A percentile compares a stretch with the other conserved stretches of the same genome.
phyloP scores from a whole-genome alignment of 805 yeast genomes.

The Starmera dryadoides region DNA sequence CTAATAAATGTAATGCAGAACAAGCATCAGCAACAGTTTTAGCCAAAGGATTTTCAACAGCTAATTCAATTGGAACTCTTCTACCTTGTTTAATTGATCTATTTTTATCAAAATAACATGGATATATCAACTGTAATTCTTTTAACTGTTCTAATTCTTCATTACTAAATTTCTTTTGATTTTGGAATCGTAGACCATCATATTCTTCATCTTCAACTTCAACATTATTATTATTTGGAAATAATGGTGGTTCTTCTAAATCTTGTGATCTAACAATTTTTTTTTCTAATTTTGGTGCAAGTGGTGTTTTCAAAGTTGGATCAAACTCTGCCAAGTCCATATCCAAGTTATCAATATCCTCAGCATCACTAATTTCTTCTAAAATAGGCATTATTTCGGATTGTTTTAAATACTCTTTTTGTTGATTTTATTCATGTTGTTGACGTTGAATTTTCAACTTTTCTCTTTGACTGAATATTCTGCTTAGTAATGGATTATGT shows the following conservation, averaged over 20 bases:
- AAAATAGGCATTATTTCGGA: slow-evolving; percentile 46
- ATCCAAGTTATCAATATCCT: slow-evolving; percentile 85
- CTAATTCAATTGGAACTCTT: slow-evolving; percentile 58
- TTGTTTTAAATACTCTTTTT: no score
- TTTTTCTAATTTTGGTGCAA: slow-evolving; percentile 64
- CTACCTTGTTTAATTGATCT: slow-evolving; percentile 79
- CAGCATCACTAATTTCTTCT: slow-evolving; percentile 72
- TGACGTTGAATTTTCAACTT: no score
- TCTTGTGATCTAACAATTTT: slow-evolving; percentile 57
- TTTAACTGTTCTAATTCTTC: slow-evolving; percentile 61
- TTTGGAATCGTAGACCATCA: slow-evolving; percentile 13
- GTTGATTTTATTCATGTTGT: no score
- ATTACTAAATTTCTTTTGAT: slow-evolving; percentile 29
- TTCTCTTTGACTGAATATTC: no score
- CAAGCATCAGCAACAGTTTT: slow-evolving; percentile 74
- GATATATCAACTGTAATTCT: slow-evolving; percentile 71
- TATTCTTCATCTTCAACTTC: slow-evolving; percentile 2
- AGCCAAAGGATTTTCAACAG: slow-evolving; percentile 86
- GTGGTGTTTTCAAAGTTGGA: slow-evolving; percentile 56
- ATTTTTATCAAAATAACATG: slow-evolving; percentile 82
- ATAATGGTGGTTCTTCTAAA: slow-evolving; percentile 24
- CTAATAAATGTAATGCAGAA: slow-evolving; percentile 23
- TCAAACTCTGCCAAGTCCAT: slow-evolving; percentile 92
- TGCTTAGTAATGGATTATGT: no score
- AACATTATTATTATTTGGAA: slow-evolving; percentile 12